A percentile compares a stretch with the other conserved stretches of the same genome.
Evolutionary conservation across 1,284 basidiomycete species (phyloP).

Genomic region (Cryptococcus sp.): DNA sequence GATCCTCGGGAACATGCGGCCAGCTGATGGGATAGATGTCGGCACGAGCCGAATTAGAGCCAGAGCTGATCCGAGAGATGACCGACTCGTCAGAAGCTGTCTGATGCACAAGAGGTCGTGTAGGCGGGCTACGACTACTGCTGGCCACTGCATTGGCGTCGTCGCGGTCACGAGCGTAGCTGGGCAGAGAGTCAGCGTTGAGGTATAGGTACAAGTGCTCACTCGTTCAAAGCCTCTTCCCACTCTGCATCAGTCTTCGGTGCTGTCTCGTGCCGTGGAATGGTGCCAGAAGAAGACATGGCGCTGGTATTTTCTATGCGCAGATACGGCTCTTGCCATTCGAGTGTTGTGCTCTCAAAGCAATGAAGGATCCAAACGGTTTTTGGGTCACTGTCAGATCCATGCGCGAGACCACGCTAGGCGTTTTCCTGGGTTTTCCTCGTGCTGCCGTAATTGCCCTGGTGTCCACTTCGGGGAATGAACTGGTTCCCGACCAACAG

Average conservation of each 20-base stretch:
- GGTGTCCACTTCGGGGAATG: too few relatives aligned
- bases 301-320: too few relatives aligned
- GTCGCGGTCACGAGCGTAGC: background rate
- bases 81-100: conserved; percentile 14
- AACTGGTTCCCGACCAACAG: too few relatives aligned
- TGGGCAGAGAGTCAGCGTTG: background rate
- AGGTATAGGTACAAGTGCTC: background rate
- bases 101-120: conserved; percentile 12
- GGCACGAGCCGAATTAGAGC: background rate
- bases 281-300: background rate
- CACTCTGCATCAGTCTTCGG: conserved; percentile 9
- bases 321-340: too few relatives aligned
- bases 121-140: background rate
- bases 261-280: conserved; percentile 1
- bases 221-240: conserved; percentile 7
- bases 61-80: background rate
- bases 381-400: too few relatives aligned
- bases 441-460: too few relatives aligned
- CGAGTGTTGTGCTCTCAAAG: too few relatives aligned
- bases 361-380: too few relatives aligned
- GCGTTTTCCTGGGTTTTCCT: too few relatives aligned
- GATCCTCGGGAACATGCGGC: background rate
- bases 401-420: too few relatives aligned
- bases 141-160: background rate
- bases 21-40: background rate